A percentile compares a stretch with the other conserved stretches of the same genome.
phyloP scores from a whole-genome alignment of 2,329 filamentous ascomycete species.

The Akanthomyces muscarius region DNA sequence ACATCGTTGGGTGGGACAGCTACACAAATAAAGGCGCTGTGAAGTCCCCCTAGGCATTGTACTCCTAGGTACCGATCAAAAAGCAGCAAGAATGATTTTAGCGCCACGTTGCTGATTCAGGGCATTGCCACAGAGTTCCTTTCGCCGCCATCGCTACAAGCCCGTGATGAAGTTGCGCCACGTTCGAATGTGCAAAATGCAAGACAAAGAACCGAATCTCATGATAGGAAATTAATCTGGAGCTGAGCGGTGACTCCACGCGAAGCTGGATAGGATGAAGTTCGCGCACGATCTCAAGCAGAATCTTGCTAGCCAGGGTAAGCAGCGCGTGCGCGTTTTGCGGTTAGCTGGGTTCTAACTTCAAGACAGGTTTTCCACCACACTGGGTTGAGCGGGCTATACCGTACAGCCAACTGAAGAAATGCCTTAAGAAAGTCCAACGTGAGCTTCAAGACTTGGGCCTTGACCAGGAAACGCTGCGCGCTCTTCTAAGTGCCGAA shows the following conservation, averaged over 20 bases:
- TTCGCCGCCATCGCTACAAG: not conserved
- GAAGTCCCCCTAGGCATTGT: not conserved
- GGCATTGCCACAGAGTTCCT: not conserved
- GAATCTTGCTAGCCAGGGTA: slow-evolving; percentile 59
- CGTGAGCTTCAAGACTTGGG: slow-evolving; percentile 67
- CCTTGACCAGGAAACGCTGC: slow-evolving; percentile 66
- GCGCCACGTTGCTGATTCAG: slow-evolving; percentile 6
- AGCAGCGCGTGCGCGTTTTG: slow-evolving; percentile 2
- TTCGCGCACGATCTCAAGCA: slow-evolving; percentile 77
- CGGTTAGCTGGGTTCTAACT: not conserved
- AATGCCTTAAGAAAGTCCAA: slow-evolving; percentile 78
- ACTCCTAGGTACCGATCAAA: not conserved
- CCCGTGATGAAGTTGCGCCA: slow-evolving; percentile 1
- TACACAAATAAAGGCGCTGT: too few relatives aligned
- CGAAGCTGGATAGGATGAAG: slow-evolving; percentile 58
- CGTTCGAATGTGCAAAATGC: slow-evolving; percentile 6
- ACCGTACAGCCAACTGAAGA: slow-evolving; percentile 81
- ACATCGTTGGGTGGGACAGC: not conserved
- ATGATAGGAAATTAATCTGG: not conserved
- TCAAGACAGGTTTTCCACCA: slow-evolving; percentile 59
- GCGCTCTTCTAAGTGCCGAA: slow-evolving; percentile 55
- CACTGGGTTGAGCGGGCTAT: slow-evolving; percentile 72
- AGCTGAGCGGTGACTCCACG: not conserved
- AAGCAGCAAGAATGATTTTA: not conserved
- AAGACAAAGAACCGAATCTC: not conserved